Evolutionary conservation across 768 basidiomycete species (phyloP).

Genomic region (Podaxis sp.): DNA sequence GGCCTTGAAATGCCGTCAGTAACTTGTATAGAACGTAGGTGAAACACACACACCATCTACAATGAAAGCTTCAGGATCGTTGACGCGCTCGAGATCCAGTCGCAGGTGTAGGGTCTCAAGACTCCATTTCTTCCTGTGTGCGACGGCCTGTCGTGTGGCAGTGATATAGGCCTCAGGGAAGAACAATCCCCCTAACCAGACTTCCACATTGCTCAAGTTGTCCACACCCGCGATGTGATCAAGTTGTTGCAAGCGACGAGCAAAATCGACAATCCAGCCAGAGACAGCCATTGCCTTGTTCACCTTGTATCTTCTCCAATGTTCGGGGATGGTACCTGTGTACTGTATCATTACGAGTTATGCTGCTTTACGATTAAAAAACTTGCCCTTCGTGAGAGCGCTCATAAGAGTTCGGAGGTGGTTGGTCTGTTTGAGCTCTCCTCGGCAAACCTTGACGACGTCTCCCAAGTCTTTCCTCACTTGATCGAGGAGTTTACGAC

Average conservation of each 20-base stretch:
- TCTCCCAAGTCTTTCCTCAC: slow-evolving; percentile 81
- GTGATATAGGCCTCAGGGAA: slow-evolving; percentile 97
- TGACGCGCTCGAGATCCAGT: slow-evolving; percentile 80
- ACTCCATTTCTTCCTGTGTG: slow-evolving; percentile 90
- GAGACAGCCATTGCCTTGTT: slow-evolving; percentile 77
- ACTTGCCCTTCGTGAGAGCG: slow-evolving; percentile 79
- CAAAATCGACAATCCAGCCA: slow-evolving; percentile 83
- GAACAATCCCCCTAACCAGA: slow-evolving; percentile 94
- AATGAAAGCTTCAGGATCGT: slow-evolving; percentile 76
- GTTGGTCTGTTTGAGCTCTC: slow-evolving; percentile 92
- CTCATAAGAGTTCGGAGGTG: slow-evolving; percentile 92
- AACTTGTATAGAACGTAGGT: slow-evolving; percentile 7
- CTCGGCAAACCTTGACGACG: slow-evolving; percentile 82
- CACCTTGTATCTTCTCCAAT: slow-evolving; percentile 91
- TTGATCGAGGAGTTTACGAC: slow-evolving; percentile 70
- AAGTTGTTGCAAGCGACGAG: slow-evolving; percentile 79
- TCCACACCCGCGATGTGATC: slow-evolving; percentile 65
- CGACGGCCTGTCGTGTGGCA: slow-evolving; percentile 93
- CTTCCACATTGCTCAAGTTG: slow-evolving; percentile 66
- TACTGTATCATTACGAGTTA: slow-evolving; percentile 3
- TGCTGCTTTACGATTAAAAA: neutral
- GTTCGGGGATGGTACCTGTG: slow-evolving; percentile 79
- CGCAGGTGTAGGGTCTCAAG: slow-evolving; percentile 82
- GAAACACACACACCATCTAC: slow-evolving; percentile 69
- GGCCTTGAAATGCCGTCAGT: slow-evolving; percentile 46